Percentiles rank a stretch among this genome's conserved stretches.
These are phyloP conservation scores for Penicillium lagena DNA, from an alignment of 495 filamentous ascomycete genomes.

Conservation along the genomic window DNA sequence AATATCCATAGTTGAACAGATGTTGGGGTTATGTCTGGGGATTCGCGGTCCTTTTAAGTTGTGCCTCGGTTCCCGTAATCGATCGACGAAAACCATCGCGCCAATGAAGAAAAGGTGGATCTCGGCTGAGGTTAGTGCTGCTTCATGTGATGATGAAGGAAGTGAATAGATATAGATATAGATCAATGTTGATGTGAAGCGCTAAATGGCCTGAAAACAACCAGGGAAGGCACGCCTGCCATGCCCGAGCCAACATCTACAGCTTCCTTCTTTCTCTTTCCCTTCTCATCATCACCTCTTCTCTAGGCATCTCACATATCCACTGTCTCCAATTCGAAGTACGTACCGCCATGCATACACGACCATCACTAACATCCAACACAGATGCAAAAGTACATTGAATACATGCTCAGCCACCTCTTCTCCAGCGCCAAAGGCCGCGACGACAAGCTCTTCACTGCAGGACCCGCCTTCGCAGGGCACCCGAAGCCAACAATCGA, in stretches of 20 bases:
- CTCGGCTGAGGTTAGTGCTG: conserved; percentile 2
- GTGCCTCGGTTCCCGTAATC: conserved; percentile 19
- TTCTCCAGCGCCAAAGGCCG: conserved; percentile 29
- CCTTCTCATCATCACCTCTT: too few species aligned
- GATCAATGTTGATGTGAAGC: neutral
- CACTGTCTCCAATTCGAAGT: neutral
- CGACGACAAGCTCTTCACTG: conserved; percentile 42
- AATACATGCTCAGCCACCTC: conserved; percentile 29
- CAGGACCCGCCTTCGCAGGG: conserved; percentile 32
- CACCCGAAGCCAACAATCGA: conserved; percentile 33
- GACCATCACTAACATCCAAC: neutral
- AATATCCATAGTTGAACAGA: neutral
- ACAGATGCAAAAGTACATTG: conserved; percentile 22
- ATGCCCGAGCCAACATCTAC: too few species aligned
- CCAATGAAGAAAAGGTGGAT: conserved; percentile 2
- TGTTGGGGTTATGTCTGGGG: neutral
- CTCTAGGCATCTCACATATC: too few species aligned
- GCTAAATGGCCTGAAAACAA: conserved; percentile 6
- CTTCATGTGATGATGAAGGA: neutral
- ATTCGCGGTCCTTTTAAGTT: neutral
- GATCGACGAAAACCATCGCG: conserved; percentile 7
- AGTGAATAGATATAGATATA: conserved; percentile 2
- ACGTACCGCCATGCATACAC: neutral
- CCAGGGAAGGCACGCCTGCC: neutral
- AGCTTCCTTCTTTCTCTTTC: too few species aligned